Conservation (phyloP, 352 stramenopile genomes). For the Phytophthora niederhauseri region DNA sequence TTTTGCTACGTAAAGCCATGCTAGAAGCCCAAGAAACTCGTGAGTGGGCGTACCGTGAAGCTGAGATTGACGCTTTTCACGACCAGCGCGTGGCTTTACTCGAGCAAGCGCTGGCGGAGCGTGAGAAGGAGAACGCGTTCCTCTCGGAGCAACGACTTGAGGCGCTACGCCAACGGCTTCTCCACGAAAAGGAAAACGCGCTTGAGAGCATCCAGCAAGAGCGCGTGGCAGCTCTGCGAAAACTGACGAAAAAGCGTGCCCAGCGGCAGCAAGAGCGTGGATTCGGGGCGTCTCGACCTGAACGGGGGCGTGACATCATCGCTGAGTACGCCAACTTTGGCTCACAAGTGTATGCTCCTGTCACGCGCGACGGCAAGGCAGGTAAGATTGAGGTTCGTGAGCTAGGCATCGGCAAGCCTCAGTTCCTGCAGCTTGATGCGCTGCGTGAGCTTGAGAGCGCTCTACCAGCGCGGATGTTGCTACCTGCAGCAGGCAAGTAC, state of each 20-base stretch:
- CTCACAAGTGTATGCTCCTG: slow-evolving; percentile 87
- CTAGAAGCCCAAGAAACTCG: slow-evolving; percentile 93
- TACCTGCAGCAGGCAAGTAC: slow-evolving; percentile 43
- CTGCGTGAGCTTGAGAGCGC: slow-evolving; percentile 69
- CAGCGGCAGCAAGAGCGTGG: slow-evolving; percentile 42
- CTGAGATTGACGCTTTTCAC: slow-evolving; percentile 90
- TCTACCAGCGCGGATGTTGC: slow-evolving; percentile 59
- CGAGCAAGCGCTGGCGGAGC: slow-evolving; percentile 81
- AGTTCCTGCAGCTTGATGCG: slow-evolving; percentile 58
- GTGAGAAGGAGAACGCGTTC: slow-evolving; percentile 91
- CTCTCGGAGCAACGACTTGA: slow-evolving; percentile 93
- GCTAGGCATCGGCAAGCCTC: slow-evolving; percentile 55
- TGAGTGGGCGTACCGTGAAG: slow-evolving; percentile 89
- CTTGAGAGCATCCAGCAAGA: slow-evolving; percentile 86
- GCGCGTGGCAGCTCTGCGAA: slow-evolving; percentile 88
- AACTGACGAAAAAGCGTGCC: slow-evolving; percentile 89
- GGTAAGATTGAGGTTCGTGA: slow-evolving; percentile 60
- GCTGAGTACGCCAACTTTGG: slow-evolving; percentile 86
- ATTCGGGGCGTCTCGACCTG: slow-evolving; percentile 36
- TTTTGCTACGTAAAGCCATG: slow-evolving; percentile 90
- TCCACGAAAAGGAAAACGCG: slow-evolving; percentile 79
- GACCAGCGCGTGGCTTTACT: slow-evolving; percentile 81
- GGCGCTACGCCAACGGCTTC: slow-evolving; percentile 75
- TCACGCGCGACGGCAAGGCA: slow-evolving; percentile 64
- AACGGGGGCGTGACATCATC: slow-evolving; percentile 86